Conservation (phyloP, 2,329 filamentous ascomycete species). For the Aspergillus cejpii region DNA sequence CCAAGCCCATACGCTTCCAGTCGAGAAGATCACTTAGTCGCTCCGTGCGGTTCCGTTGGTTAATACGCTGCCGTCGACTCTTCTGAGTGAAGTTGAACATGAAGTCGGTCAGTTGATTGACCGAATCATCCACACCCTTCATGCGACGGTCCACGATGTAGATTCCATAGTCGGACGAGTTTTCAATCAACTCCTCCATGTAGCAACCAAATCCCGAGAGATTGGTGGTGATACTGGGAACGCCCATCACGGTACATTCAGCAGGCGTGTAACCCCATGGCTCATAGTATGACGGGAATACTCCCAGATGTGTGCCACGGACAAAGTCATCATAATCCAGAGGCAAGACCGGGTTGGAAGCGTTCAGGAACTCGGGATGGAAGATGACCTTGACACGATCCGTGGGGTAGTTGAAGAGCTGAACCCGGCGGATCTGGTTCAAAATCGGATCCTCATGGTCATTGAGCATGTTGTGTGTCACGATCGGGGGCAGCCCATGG, state of each 20-base stretch:
- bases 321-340: constrained; percentile 99
- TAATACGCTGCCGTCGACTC: constrained; percentile 93
- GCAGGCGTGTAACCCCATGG: constrained; percentile 98
- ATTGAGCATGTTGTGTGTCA: constrained; percentile 98
- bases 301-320: constrained; percentile 86
- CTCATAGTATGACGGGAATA: constrained; percentile 98
- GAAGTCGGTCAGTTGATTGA: constrained; percentile 84
- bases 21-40: constrained; percentile 89
- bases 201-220: constrained; percentile 97
- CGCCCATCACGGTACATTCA: constrained; percentile 98
- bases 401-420: constrained; percentile 91
- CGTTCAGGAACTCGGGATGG: constrained; percentile 96
- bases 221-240: constrained; percentile 96
- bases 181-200: constrained; percentile 98
- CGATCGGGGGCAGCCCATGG: constrained; percentile 80
- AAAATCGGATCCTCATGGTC: constrained; percentile 88
- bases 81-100: constrained; percentile 95
- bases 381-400: constrained; percentile 97
- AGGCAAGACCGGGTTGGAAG: constrained; percentile 86
- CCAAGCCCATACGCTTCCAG: constrained; percentile 99
- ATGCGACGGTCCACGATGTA: constrained; percentile 95
- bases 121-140: constrained; percentile 95
- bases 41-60: constrained; percentile 95
- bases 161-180: constrained; percentile 95
- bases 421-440: constrained; percentile 90